Percentiles rank a stretch among this genome's conserved stretches.
These are phyloP conservation scores for Daldinia childiae DNA, from an alignment of 495 filamentous ascomycete species.

Conservation along the genomic window DNA sequence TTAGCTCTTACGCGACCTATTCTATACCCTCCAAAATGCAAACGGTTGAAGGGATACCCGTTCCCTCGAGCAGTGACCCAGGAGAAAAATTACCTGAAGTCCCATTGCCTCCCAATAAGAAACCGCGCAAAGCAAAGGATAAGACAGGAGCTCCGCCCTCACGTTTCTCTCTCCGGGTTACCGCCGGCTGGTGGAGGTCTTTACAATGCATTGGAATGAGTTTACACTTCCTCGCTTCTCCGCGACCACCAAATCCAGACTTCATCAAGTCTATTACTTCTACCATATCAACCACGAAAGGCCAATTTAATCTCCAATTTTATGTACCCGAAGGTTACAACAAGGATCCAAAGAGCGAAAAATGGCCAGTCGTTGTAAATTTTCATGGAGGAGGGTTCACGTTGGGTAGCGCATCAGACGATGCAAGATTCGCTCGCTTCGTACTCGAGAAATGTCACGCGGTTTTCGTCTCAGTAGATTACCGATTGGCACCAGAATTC, in stretches of 20 bases:
- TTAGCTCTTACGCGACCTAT: neutral
- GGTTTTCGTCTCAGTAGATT: slow-evolving; percentile 74
- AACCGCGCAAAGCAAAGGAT: slow-evolving; percentile 50
- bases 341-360: slow-evolving; percentile 59
- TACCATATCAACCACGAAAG: slow-evolving; percentile 63
- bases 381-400: slow-evolving; percentile 85
- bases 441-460: slow-evolving; percentile 63
- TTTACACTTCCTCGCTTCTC: slow-evolving; percentile 73
- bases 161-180: slow-evolving; percentile 74
- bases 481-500: slow-evolving; percentile 79
- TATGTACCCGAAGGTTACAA: slow-evolving; percentile 76
- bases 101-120: slow-evolving; percentile 30
- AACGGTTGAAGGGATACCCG: slow-evolving; percentile 51
- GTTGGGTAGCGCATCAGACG: slow-evolving; percentile 74
- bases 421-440: slow-evolving; percentile 72
- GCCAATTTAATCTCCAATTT: slow-evolving; percentile 76
- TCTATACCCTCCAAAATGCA: slow-evolving; percentile 20
- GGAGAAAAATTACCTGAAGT: slow-evolving; percentile 19
- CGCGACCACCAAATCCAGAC: slow-evolving; percentile 70
- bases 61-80: slow-evolving; percentile 33
- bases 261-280: slow-evolving; percentile 72
- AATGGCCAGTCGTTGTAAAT: slow-evolving; percentile 72
- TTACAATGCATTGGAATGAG: slow-evolving; percentile 84
- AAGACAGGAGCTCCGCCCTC: slow-evolving; percentile 53
- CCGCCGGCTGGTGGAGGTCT: slow-evolving; percentile 79